Conservation (phyloP, 495 filamentous ascomycete species). For the Penicillium angulare region DNA sequence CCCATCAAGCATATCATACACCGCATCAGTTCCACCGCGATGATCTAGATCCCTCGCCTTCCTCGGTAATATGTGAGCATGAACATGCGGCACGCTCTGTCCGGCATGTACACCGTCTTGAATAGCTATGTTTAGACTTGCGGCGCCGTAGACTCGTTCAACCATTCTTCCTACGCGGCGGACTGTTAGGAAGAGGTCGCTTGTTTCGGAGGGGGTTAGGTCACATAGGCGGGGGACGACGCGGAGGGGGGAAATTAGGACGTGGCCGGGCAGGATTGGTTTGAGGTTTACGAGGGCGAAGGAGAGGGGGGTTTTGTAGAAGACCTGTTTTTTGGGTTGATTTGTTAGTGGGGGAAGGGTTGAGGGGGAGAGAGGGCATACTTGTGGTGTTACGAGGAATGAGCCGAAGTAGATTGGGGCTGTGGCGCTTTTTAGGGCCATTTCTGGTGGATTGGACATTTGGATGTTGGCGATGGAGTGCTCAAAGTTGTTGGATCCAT, state of each 20-base stretch:
- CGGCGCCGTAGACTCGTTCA: constrained; percentile 64
- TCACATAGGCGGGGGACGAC: constrained; percentile 71
- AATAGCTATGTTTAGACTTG: constrained; percentile 83
- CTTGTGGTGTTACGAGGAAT: constrained; percentile 48
- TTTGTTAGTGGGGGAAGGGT: not conserved
- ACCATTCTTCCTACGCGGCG: constrained; percentile 78
- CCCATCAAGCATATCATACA: constrained; percentile 80
- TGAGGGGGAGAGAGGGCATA: constrained; percentile 9
- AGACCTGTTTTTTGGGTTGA: constrained; percentile 55
- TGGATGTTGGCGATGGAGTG: too few species aligned
- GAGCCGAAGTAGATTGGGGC: constrained; percentile 45
- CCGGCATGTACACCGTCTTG: constrained; percentile 89
- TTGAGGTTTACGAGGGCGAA: constrained; percentile 93
- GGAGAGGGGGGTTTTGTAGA: constrained; percentile 73
- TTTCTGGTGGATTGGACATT: too few species aligned
- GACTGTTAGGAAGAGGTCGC: constrained; percentile 82
- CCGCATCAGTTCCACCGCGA: constrained; percentile 54
- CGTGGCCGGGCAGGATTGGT: constrained; percentile 89
- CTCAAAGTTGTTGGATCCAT: too few species aligned
- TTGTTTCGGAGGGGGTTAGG: constrained; percentile 68
- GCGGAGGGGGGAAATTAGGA: constrained; percentile 66
- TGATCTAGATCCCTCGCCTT: constrained; percentile 53
- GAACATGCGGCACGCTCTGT: constrained; percentile 87
- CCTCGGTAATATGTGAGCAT: constrained; percentile 90
- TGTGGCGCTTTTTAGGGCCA: constrained; percentile 26